phyloP scores from a whole-genome alignment of 106 monocot genomes.

The Cymbidium sinense region DNA sequence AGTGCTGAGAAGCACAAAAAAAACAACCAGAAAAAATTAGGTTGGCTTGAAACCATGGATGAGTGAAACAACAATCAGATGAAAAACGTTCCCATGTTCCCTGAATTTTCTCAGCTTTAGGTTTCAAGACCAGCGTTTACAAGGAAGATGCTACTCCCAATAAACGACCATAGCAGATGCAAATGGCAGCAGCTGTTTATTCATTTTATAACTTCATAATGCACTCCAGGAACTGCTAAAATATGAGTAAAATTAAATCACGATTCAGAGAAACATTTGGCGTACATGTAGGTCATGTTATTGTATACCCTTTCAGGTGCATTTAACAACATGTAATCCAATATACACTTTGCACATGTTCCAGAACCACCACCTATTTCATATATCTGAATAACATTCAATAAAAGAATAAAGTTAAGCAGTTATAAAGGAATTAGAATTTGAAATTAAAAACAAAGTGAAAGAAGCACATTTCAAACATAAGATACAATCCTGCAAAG shows the following conservation, averaged over 20 bases:
- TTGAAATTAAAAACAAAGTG: too few relatives aligned
- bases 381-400: constrained; percentile 71
- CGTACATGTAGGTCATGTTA: constrained; percentile 93
- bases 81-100: too few relatives aligned
- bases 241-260: not conserved
- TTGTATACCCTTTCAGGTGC: constrained; percentile 93
- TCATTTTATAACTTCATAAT: constrained; percentile 2
- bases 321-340: constrained; percentile 99
- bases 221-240: not conserved
- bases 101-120: too few relatives aligned
- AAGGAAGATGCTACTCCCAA: too few relatives aligned
- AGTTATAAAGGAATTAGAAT: too few relatives aligned
- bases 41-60: too few relatives aligned
- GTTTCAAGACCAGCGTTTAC: too few relatives aligned
- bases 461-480: not conserved
- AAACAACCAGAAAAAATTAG: too few relatives aligned
- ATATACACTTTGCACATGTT: constrained; percentile 94
- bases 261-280: not conserved
- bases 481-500: not conserved
- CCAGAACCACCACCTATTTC: constrained; percentile 99
- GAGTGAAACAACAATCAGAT: too few relatives aligned
- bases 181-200: not conserved
- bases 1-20: too few relatives aligned
- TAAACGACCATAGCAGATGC: too few relatives aligned
- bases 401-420: not conserved